Evolutionary conservation across 2,329 filamentous ascomycete species (phyloP), one percentile per base, ranked within the genome.

Genomic region (Paraconiothyrium brasiliense): DNA sequence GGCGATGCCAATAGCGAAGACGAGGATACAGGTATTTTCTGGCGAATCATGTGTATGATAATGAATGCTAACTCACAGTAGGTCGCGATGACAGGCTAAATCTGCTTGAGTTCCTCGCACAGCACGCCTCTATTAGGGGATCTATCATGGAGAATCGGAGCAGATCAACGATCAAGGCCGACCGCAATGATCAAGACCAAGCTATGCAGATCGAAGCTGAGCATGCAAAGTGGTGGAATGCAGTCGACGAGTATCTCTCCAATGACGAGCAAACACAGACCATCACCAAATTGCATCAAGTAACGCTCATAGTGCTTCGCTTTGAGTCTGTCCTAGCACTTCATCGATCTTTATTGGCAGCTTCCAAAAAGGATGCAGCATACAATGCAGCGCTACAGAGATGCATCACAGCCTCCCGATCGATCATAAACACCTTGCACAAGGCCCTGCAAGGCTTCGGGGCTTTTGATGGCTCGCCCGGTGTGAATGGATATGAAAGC

Each of bases 181-280:
- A 52, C 24, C n/a, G 37, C 20, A 52, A 64, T 22, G 66, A 68
- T n/a, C 32, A 50, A 3, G 56, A 66, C 2, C 44, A 66, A 30
- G 58, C 54, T n/a, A 51, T 72, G 60, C 50, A 63, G 20, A 57
- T 67, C 9, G 69, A 72, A 27, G 66, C 69, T 13, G 69, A 72
- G 24, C 69, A 71, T 34, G 67, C 64, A 13, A 70, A 64, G 50
- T 72, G 70, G 70, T 72, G 70, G 70, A 72, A 70, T 24, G 64
- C 49, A 39, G 68, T 72, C 1, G 70, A 71, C 46, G 70, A 72
- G 46, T 64, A 69, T 49, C 60, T 72, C 2, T 72, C 70, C 1
- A 58, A 64, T 37, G 44, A 64, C 22, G 61, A 66, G 14, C 59
- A 59, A 44, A 46, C 54, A 24, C 58, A 58, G 20, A 58, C 50